Evolutionary conservation across 495 filamentous ascomycete genomes (phyloP).

Genomic region (Penicillium antarcticum): DNA sequence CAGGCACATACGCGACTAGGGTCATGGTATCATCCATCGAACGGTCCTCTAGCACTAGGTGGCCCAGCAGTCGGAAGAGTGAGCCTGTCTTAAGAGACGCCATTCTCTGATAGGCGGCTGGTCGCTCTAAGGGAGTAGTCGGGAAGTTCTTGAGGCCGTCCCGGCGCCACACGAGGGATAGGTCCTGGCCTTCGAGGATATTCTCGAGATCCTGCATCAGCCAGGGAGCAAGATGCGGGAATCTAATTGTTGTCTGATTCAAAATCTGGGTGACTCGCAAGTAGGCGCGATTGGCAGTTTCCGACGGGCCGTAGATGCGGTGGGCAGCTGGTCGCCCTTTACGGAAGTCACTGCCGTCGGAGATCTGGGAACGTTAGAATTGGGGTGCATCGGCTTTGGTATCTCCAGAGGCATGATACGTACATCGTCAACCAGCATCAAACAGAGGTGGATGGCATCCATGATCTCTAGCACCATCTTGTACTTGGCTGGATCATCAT

Average conservation of each 20-base stretch:
- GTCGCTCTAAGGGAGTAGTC: constrained; percentile 2
- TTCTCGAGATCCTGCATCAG: constrained; percentile 23
- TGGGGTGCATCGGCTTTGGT: neutral
- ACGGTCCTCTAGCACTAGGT: constrained; percentile 16
- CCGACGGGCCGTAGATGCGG: constrained; percentile 24
- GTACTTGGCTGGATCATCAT: constrained; percentile 19
- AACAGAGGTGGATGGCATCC: constrained; percentile 30
- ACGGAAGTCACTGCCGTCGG: constrained; percentile 28
- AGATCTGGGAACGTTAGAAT: constrained; percentile 7
- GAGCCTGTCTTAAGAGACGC: constrained; percentile 20
- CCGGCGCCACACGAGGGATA: constrained; percentile 31
- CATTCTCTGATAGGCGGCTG: constrained; percentile 17
- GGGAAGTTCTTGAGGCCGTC: constrained; percentile 24
- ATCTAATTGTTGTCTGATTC: constrained; percentile 11
- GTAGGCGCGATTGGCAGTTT: constrained; percentile 31
- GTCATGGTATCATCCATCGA: constrained; percentile 18
- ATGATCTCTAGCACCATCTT: constrained; percentile 25
- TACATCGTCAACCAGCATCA: constrained; percentile 35
- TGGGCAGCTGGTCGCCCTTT: constrained; percentile 30
- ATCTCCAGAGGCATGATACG: neutral
- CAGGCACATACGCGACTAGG: constrained; percentile 14
- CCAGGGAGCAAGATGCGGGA: constrained; percentile 17
- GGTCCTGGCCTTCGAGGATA: constrained; percentile 30
- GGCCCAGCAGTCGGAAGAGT: constrained; percentile 19
- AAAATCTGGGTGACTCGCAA: constrained; percentile 23